phyloP scores from a whole-genome alignment of 176 grass and related monocot species.

The Ensete glaucum region DNA sequence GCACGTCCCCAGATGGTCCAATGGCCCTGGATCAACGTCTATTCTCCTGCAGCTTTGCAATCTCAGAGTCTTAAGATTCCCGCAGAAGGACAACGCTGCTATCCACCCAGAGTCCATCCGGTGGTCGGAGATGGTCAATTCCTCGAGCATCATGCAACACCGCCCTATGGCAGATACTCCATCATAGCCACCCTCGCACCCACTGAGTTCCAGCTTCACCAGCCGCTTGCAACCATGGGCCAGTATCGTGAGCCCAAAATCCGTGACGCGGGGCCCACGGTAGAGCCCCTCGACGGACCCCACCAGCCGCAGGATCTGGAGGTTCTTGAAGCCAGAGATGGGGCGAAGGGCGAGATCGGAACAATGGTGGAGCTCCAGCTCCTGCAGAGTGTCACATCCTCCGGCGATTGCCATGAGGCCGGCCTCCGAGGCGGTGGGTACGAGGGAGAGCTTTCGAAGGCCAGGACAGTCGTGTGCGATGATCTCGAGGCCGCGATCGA shows the following conservation, averaged over 20 bases:
- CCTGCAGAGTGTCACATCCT: slow-evolving; percentile 49
- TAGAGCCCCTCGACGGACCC: slow-evolving; percentile 44
- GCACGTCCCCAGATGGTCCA: slow-evolving; percentile 76
- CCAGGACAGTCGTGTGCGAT: slow-evolving; percentile 48
- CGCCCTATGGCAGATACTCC: slow-evolving; percentile 75
- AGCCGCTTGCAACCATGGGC: slow-evolving; percentile 87
- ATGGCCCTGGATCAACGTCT: slow-evolving; percentile 58
- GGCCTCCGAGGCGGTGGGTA: slow-evolving; percentile 40
- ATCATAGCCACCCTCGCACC: slow-evolving; percentile 82
- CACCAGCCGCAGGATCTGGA: slow-evolving; percentile 80
- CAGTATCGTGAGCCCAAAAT: slow-evolving; percentile 93
- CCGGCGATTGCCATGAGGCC: slow-evolving; percentile 56
- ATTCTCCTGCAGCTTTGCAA: slow-evolving; percentile 61
- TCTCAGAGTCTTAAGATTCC: slow-evolving; percentile 75
- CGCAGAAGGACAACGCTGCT: slow-evolving; percentile 62
- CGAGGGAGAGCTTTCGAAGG: slow-evolving; percentile 53
- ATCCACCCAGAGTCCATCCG: slow-evolving; percentile 83
- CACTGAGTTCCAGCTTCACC: slow-evolving; percentile 68
- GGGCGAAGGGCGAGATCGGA: slow-evolving; percentile 72
- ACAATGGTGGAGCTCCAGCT: slow-evolving; percentile 82
- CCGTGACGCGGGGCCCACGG: slow-evolving; percentile 49
- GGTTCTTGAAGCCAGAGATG: slow-evolving; percentile 73
- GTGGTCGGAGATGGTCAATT: slow-evolving; percentile 66
- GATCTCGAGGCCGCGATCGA: slow-evolving; percentile 45
- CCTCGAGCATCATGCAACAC: slow-evolving; percentile 88